Percentiles rank a stretch among this genome's conserved stretches.
These are phyloP conservation scores for Cordyceps tenuipes DNA, from an alignment of 2,329 filamentous ascomycete genomes.

Conservation along the genomic window DNA sequence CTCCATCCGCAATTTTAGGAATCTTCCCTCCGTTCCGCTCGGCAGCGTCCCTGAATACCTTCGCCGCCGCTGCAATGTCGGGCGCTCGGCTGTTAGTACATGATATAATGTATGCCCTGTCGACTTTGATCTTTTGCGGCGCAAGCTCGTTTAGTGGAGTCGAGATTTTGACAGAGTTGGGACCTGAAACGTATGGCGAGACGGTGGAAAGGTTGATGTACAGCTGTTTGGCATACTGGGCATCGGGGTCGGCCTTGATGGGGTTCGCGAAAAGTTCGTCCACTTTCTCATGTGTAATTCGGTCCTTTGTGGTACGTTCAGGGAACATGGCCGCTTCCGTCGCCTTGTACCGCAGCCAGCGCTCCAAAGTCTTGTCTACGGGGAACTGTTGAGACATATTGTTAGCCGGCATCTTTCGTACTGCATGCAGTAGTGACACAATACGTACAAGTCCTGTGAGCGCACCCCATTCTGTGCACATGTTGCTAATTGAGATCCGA, in stretches of 20 bases:
- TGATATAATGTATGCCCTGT: conserved; percentile 81
- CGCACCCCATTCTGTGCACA: conserved; percentile 73
- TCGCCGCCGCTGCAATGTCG: conserved; percentile 73
- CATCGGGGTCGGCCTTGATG: conserved; percentile 61
- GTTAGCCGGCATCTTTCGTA: not conserved
- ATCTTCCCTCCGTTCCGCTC: conserved; percentile 51
- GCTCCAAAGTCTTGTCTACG: conserved; percentile 59
- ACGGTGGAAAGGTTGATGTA: conserved; percentile 73
- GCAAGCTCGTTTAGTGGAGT: conserved; percentile 70
- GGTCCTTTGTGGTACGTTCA: conserved; percentile 38
- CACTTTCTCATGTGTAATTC: conserved; percentile 61
- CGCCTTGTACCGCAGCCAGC: conserved; percentile 68
- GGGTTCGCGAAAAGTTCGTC: conserved; percentile 61
- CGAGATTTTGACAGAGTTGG: conserved; percentile 81
- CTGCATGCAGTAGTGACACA: too few species aligned
- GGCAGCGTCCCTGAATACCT: conserved; percentile 74
- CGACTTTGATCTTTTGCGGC: conserved; percentile 62
- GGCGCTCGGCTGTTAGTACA: conserved; percentile 83
- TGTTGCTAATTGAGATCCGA: conserved; percentile 56
- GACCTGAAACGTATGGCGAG: conserved; percentile 73
- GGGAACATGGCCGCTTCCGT: conserved; percentile 56
- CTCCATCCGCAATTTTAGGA: conserved; percentile 64
- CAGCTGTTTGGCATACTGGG: conserved; percentile 69
- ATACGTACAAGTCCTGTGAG: not conserved
- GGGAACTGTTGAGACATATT: conserved; percentile 45